phyloP scores from a whole-genome alignment of 805 yeast genomes.

The Hanseniaspora osmophila region DNA sequence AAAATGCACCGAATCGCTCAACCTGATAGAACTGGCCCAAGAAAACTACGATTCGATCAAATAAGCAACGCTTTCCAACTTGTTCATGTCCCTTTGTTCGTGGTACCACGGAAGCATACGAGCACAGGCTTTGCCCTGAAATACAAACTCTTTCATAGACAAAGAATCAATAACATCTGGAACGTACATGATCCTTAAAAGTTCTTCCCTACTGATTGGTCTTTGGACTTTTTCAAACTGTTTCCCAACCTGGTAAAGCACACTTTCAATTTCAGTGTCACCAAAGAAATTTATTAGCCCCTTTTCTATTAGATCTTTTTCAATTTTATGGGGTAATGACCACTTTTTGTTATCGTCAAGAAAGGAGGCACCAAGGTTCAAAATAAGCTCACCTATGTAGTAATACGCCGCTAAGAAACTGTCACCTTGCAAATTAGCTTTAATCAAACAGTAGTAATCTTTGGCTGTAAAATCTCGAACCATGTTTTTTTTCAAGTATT shows the following conservation, averaged over 20 bases:
- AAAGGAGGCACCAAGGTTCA: not conserved
- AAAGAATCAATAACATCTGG: not conserved
- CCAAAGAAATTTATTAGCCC: not conserved
- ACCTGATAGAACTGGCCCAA: not conserved
- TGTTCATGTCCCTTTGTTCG: not conserved
- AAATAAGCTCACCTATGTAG: conserved; percentile 4
- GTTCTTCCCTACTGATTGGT: not conserved
- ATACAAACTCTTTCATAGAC: too few species aligned
- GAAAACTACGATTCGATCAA: not conserved
- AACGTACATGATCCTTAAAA: not conserved
- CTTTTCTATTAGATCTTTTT: conserved; percentile 2
- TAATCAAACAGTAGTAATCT: conserved; percentile 10
- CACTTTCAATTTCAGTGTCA: not conserved
- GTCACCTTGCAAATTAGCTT: conserved; percentile 5
- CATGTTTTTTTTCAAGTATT: not conserved
- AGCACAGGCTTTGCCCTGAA: not conserved
- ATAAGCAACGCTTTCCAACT: not conserved
- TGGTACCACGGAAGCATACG: not conserved
- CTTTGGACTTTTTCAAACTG: not conserved
- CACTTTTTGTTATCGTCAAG: not conserved
- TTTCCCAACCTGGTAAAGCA: not conserved
- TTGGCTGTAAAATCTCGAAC: conserved; percentile 5
- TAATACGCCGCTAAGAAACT: conserved; percentile 7
- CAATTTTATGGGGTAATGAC: not conserved
- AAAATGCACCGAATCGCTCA: not conserved